Evolutionary conservation across 495 filamentous ascomycete species (phyloP).

Genomic region (Penicillium paradoxum): DNA sequence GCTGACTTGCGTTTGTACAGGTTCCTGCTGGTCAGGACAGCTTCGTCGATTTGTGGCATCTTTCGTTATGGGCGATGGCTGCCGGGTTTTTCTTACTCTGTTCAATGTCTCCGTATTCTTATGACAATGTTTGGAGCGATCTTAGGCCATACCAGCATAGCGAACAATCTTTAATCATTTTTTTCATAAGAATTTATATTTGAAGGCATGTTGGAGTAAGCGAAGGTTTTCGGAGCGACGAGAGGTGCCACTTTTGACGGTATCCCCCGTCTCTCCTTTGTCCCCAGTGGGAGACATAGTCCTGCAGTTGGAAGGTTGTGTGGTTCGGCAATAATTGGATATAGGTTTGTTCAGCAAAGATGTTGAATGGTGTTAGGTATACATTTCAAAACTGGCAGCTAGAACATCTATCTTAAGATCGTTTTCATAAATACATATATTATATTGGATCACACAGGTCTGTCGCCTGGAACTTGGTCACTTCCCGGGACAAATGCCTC

Average conservation of each 20-base stretch:
- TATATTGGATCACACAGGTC: background rate
- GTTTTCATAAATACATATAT: background rate
- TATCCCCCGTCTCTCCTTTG: no score
- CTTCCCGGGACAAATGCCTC: background rate
- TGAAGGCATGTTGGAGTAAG: no score
- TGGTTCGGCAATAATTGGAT: no score
- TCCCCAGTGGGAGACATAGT: no score
- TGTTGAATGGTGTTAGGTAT: no score
- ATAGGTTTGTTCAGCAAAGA: no score
- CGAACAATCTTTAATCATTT: background rate
- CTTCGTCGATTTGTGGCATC: background rate
- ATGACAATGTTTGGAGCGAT: slow-evolving; percentile 4
- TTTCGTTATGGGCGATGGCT: background rate
- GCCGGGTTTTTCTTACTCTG: background rate
- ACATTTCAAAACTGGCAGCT: no score
- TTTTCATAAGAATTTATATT: no score
- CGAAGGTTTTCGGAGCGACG: no score
- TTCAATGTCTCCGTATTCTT: background rate
- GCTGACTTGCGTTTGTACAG: background rate
- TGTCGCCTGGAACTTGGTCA: background rate
- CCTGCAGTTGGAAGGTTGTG: no score
- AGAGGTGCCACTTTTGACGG: no score
- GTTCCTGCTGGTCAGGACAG: slow-evolving; percentile 3
- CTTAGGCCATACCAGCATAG: background rate
- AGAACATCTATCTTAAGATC: background rate